These are phyloP conservation scores for Setaria viridis DNA, from an alignment of 202 grass and related monocot species.

Conservation along the genomic window DNA sequence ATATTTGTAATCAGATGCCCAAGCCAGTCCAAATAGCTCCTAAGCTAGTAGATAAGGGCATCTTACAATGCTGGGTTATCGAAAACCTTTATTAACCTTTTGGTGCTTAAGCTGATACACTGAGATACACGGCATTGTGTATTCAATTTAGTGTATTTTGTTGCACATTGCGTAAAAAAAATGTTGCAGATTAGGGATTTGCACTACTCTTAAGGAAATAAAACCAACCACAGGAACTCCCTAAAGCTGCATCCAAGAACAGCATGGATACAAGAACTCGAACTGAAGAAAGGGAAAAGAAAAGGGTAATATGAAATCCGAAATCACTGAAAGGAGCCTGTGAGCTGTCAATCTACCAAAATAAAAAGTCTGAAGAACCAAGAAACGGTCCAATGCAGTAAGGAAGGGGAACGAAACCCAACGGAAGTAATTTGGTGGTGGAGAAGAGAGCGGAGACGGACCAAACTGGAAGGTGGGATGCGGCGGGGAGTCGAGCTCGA, in stretches of 20 bases:
- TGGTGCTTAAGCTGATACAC: background rate
- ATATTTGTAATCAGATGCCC: background rate
- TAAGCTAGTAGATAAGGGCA: background rate
- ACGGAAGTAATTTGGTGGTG: background rate
- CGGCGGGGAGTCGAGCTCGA: constrained; percentile 63
- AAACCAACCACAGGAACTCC: background rate
- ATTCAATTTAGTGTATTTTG: background rate
- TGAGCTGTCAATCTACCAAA: background rate
- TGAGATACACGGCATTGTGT: background rate
- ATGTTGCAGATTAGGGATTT: constrained; percentile 4
- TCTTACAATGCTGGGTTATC: background rate
- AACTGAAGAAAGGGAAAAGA: background rate
- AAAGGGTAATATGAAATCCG: background rate
- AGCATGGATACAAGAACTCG: background rate
- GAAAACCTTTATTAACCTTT: background rate
- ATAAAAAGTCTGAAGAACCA: background rate
- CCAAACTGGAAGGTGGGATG: constrained; percentile 80
- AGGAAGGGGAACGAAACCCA: background rate
- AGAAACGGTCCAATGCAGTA: background rate
- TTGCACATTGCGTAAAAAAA: constrained; percentile 3
- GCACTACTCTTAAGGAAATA: background rate
- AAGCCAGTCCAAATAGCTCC: background rate
- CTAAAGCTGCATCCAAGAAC: background rate
- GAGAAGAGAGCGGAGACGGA: constrained; percentile 20
- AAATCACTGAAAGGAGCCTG: background rate